Percentiles rank a stretch among this genome's conserved stretches.
Evolutionary conservation across 768 basidiomycete genomes (phyloP).

Genomic region (Pleurotus ostreatus): DNA sequence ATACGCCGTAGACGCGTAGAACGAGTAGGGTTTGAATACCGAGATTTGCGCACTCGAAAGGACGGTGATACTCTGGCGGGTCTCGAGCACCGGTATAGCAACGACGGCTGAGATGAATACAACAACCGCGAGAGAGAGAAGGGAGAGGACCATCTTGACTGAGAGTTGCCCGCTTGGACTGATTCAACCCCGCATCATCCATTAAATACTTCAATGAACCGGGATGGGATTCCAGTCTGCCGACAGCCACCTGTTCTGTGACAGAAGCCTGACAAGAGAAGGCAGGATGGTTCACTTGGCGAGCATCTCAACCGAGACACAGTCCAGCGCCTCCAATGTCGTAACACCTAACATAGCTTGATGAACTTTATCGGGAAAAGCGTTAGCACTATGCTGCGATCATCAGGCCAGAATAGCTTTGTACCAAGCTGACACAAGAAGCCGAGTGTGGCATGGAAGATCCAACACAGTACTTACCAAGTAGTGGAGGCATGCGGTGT

Average conservation of each 20-base stretch:
- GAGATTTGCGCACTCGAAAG: constrained; percentile 37
- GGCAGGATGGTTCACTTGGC: not conserved
- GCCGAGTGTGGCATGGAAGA: too few relatives aligned
- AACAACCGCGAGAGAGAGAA: not conserved
- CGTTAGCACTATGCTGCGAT: too few relatives aligned
- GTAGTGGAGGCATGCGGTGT: too few relatives aligned
- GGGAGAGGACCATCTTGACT: not conserved
- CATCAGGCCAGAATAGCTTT: too few relatives aligned
- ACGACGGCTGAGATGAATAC: constrained; percentile 12
- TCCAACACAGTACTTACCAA: too few relatives aligned
- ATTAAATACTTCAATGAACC: not conserved
- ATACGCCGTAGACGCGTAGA: constrained; percentile 48
- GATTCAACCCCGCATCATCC: not conserved
- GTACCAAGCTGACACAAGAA: too few relatives aligned
- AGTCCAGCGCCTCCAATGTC: too few relatives aligned
- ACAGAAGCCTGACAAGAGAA: not conserved
- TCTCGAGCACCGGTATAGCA: constrained; percentile 20
- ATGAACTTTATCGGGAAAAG: too few relatives aligned
- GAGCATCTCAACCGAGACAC: not conserved
- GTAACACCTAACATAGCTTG: too few relatives aligned
- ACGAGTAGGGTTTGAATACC: constrained; percentile 41
- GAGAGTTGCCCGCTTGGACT: not conserved
- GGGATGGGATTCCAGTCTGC: not conserved
- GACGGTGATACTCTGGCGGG: constrained; percentile 34
- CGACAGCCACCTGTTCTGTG: not conserved